Evolutionary conservation across 2,329 filamentous ascomycete species (phyloP), one percentile per base, ranked within the genome.

Genomic region (Colletotrichum higginsianum): DNA sequence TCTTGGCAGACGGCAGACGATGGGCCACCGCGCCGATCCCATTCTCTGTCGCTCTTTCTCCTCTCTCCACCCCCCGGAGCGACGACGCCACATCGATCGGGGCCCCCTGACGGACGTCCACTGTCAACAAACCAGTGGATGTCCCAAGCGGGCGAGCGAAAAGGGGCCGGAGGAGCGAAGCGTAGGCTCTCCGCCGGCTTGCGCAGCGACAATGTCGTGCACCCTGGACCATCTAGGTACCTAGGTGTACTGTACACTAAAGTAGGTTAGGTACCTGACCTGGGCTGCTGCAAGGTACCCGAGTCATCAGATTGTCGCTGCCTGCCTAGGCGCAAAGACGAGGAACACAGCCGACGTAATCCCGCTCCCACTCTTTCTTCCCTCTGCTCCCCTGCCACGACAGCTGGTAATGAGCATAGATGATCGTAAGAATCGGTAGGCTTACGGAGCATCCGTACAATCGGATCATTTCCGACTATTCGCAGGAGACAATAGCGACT

Each of bases 101-200:
- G 23, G 44, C 61, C 66, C 53, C n/a, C n/a, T 49, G 46, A 49
- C 46, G 46, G 46, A 11, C 46, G n/a, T 21, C 46, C 46, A 30
- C 15, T n/a, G 23, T 35, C 42, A 57, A 35, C 38, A 64, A 38
- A 35, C 35, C 23, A 35, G 30, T 35, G 30, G 30, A 11, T 35
- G 30, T 53, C 4, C 44, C 44, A 47, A 15, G 44, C 18, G 35
- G 50, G 55, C 42, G 23, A 55, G 26, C 16, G 46, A 7, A 30
- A 60, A 61, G 62, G 57, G 65, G 44, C 57, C 47, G 40, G 30
- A 62, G 67, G 67, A 62, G 65, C 68, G 63, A 58, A 68, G 68
- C 68, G 50, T 47, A 62, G 68, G 50, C 57, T 58, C 44, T 44
- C 49, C 56, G 64, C 26, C 62, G 57, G 64, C 67, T 46, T 46